Percentiles rank a stretch among this genome's conserved stretches.
Evolutionary conservation across 2,329 filamentous ascomycete species (phyloP).

Genomic region (Botrytis sinoallii): DNA sequence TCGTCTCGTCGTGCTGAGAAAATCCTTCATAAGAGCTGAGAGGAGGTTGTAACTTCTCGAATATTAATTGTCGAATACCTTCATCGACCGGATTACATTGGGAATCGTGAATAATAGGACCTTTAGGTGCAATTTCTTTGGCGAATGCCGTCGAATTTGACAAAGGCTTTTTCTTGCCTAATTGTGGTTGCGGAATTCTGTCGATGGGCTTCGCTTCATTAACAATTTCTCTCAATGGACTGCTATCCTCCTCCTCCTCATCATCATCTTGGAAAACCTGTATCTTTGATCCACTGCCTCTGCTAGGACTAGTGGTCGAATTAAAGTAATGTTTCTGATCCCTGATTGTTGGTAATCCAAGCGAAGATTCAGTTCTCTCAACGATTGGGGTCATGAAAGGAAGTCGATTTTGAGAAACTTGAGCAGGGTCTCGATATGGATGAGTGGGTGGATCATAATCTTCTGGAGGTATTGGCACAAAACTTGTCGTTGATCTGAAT

Average conservation of each 20-base stretch:
- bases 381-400: slow-evolving; percentile 99
- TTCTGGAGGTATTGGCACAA: slow-evolving; percentile 77
- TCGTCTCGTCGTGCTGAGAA: slow-evolving; percentile 65
- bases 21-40: slow-evolving; percentile 76
- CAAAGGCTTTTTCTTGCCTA: slow-evolving; percentile 45
- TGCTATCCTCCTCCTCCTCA: slow-evolving; percentile 50
- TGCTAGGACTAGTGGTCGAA: slow-evolving; percentile 72
- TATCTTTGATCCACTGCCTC: slow-evolving; percentile 38
- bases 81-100: slow-evolving; percentile 90
- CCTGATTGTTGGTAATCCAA: slow-evolving; percentile 62
- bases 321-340: slow-evolving; percentile 56
- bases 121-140: slow-evolving; percentile 51
- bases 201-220: slow-evolving; percentile 49
- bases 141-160: slow-evolving; percentile 32
- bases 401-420: slow-evolving; percentile 83
- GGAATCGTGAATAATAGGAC: slow-evolving; percentile 73
- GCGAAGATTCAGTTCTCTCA: slow-evolving; percentile 86
- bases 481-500: slow-evolving; percentile 53
- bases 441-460: slow-evolving; percentile 78
- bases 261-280: slow-evolving; percentile 22
- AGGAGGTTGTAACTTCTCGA: slow-evolving; percentile 70
- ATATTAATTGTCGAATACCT: slow-evolving; percentile 68
- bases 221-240: slow-evolving; percentile 67
- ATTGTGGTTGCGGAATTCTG: slow-evolving; percentile 51
- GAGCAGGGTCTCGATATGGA: slow-evolving; percentile 75